Percentiles rank a stretch among this genome's conserved stretches.
These are phyloP conservation scores for Gliomastix tumulicola DNA, from an alignment of 2,329 filamentous ascomycete genomes.

Conservation along the genomic window DNA sequence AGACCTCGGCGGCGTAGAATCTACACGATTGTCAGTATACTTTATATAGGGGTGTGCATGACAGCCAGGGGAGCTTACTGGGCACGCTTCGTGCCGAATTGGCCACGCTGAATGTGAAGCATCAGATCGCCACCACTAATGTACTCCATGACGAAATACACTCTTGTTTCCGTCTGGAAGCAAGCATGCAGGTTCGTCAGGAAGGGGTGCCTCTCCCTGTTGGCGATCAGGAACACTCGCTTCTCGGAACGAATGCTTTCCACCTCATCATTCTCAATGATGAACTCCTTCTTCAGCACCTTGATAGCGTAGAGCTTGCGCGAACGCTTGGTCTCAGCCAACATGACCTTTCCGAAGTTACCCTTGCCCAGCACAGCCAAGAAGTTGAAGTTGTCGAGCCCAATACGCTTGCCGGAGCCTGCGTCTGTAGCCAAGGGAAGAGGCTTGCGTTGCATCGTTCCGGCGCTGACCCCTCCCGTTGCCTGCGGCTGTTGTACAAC, in stretches of 20 bases:
- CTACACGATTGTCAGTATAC: too few species aligned
- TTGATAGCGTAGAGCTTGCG: slow-evolving; percentile 97
- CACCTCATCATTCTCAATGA: slow-evolving; percentile 98
- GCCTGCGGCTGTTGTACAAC: slow-evolving; percentile 30
- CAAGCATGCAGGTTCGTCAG: slow-evolving; percentile 91
- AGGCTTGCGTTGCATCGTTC: slow-evolving; percentile 41
- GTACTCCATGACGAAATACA: slow-evolving; percentile 99
- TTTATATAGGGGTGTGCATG: too few species aligned
- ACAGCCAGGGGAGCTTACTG: slow-evolving; percentile 57
- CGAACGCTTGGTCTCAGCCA: slow-evolving; percentile 90
- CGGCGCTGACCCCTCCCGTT: slow-evolving; percentile 17
- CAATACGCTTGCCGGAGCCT: slow-evolving; percentile 78
- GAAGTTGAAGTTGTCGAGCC: slow-evolving; percentile 98
- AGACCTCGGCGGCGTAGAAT: slow-evolving; percentile 97
- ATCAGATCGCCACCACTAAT: slow-evolving; percentile 97
- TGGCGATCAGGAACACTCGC: slow-evolving; percentile 92
- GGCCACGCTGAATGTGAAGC: slow-evolving; percentile 95
- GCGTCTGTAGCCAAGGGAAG: slow-evolving; percentile 64
- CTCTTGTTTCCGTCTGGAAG: slow-evolving; percentile 96
- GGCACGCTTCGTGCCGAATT: slow-evolving; percentile 91
- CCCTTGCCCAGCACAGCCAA: slow-evolving; percentile 95
- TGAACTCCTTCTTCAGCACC: slow-evolving; percentile 99
- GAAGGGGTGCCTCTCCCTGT: slow-evolving; percentile 95
- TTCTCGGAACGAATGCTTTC: slow-evolving; percentile 98
- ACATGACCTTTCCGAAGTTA: slow-evolving; percentile 99